Conservation (phyloP, 2,329 filamentous ascomycete genomes). For the Ascochyta viciae-villosae region DNA sequence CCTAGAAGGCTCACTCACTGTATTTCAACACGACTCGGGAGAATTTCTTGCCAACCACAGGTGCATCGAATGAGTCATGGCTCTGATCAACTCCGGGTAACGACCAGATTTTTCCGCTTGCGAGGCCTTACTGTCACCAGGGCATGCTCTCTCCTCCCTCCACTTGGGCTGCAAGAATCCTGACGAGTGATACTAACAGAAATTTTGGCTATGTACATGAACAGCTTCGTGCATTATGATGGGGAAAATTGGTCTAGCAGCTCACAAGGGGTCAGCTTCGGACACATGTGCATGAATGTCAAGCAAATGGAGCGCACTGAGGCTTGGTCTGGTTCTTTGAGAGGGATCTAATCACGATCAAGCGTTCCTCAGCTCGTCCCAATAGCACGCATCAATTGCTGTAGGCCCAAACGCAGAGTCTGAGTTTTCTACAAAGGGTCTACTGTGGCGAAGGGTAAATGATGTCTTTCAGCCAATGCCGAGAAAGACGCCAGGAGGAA, state of each 20-base stretch:
- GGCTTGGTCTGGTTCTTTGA: not conserved
- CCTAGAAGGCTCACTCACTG: not conserved
- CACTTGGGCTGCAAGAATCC: no score
- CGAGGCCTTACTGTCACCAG: not conserved
- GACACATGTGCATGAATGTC: not conserved
- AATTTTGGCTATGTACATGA: no score
- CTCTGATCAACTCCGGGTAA: not conserved
- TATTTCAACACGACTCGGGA: not conserved
- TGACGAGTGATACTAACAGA: no score
- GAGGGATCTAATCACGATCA: not conserved
- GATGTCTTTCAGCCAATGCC: not conserved
- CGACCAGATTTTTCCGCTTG: not conserved
- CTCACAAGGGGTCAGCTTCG: not conserved
- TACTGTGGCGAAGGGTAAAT: not conserved
- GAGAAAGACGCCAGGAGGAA: not conserved
- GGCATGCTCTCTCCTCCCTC: not conserved
- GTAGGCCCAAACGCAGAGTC: not conserved
- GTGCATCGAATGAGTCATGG: not conserved
- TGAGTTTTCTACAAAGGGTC: not conserved
- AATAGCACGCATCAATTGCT: not conserved
- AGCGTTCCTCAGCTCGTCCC: not conserved
- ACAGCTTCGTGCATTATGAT: not conserved
- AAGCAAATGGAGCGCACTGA: not conserved
- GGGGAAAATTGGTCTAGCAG: not conserved
- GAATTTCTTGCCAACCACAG: not conserved